Percentiles rank a stretch among this genome's conserved stretches.
These are phyloP conservation scores for Trichoderma sp. DNA, from an alignment of 2,329 filamentous ascomycete genomes.

Conservation along the genomic window DNA sequence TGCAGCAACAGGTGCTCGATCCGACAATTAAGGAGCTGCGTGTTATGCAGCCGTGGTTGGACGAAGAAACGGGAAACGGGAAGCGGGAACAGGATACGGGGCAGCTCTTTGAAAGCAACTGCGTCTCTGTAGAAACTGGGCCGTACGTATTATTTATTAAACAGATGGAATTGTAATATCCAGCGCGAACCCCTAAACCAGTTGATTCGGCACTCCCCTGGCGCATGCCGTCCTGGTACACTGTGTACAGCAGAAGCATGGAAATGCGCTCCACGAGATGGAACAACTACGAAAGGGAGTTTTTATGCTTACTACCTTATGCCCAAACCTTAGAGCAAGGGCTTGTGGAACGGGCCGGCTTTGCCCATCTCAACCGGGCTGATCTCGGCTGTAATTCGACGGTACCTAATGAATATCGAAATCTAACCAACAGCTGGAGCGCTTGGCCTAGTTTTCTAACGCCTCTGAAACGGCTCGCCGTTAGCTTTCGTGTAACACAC, in stretches of 20 bases:
- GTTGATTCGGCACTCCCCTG: not conserved
- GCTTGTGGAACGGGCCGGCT: conserved; percentile 14
- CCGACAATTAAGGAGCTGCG: conserved; percentile 6
- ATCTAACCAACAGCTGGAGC: conserved; percentile 2
- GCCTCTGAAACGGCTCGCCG: not conserved
- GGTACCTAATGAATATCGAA: conserved; percentile 13
- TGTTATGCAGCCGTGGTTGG: not conserved
- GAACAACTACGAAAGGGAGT: not conserved
- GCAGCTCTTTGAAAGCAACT: not conserved
- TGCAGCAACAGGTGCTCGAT: not conserved
- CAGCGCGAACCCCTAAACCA: not conserved
- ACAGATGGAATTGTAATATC: not conserved
- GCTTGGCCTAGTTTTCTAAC: conserved; percentile 3
- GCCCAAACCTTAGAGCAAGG: conserved; percentile 1
- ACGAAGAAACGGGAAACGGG: not conserved
- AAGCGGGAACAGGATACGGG: not conserved
- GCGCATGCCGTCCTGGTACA: not conserved
- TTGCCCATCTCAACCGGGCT: conserved; percentile 11
- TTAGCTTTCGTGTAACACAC: not conserved
- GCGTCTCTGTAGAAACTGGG: not conserved
- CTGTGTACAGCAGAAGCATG: not conserved
- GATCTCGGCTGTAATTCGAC: conserved; percentile 12
- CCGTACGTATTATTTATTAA: not conserved
- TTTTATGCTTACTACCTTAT: conserved; percentile 15
- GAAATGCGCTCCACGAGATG: not conserved